Percentiles rank a stretch among this genome's conserved stretches.
Evolutionary conservation across 768 basidiomycete species (phyloP).

Genomic region (Galerina marginata): DNA sequence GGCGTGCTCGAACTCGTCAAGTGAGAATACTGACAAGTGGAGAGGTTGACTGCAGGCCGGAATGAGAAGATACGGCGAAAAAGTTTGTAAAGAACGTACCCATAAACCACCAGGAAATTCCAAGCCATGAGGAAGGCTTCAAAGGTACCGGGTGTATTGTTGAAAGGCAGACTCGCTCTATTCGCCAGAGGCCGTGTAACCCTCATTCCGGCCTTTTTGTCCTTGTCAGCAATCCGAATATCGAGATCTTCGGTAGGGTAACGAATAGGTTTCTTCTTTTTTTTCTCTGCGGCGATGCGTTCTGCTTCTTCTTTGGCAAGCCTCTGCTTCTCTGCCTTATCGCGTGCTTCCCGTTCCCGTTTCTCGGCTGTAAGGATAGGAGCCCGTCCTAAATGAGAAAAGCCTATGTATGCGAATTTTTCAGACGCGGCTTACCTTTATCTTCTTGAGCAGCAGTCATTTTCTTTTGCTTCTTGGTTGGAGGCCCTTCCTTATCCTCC

Average conservation of each 20-base stretch:
- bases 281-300: slow-evolving; percentile 74
- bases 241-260: slow-evolving; percentile 95
- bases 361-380: slow-evolving; percentile 54
- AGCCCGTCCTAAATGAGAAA: slow-evolving; percentile 25
- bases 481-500: slow-evolving; percentile 87
- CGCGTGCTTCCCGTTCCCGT: slow-evolving; percentile 70
- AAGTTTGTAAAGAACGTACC: slow-evolving; percentile 56
- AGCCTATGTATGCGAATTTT: slow-evolving; percentile 19
- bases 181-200: slow-evolving; percentile 71
- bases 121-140: slow-evolving; percentile 90
- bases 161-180: slow-evolving; percentile 68
- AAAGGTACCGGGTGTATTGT: slow-evolving; percentile 65
- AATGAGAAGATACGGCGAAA: slow-evolving; percentile 15
- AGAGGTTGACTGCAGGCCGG: slow-evolving; percentile 71
- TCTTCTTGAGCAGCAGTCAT: slow-evolving; percentile 75
- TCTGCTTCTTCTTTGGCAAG: slow-evolving; percentile 75
- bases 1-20: slow-evolving; percentile 92
- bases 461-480: slow-evolving; percentile 83
- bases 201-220: slow-evolving; percentile 79
- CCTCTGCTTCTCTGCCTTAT: slow-evolving; percentile 70
- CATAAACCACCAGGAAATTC: slow-evolving; percentile 94
- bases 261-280: slow-evolving; percentile 88
- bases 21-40: slow-evolving; percentile 83
- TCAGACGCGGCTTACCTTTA: slow-evolving; percentile 52
- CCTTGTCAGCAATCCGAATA: slow-evolving; percentile 78